Base-by-base conservation (phyloP, 371 early-diverging fungal genomes). In the Circinella minor region DNA sequence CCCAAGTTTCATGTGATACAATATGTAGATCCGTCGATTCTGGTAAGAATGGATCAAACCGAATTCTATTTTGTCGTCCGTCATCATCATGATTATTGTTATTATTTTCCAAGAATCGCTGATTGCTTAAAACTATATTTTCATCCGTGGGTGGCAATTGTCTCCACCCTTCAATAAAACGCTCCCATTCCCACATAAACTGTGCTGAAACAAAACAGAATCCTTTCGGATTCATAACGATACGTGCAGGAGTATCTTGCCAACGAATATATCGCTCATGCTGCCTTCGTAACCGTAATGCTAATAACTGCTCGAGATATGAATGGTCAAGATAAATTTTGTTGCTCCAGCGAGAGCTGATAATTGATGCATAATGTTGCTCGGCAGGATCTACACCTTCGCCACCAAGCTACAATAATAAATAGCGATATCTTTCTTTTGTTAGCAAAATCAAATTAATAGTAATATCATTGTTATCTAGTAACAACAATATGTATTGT, bases 131-230 rank as follows among this genome's bases (percentile, higher is more conserved):
- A 65, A 68, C 70, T 9, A 79, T 63, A 15, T 15, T 20, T 1
- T 65, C 49, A 0, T 59, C 36, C 62, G 46, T 8, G 15, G 77
- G 75, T 7, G 74, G 71, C 4, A 60, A 27, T 0, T 67, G 74
- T 13, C 66, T 17, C 77, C 77, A 77, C 0, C 80, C 80, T 60
- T 79, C 80, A 15, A 79, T 60, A 70, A 77, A 79, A 63, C 65
- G 65, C 63, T 79, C 80, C 80, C 80, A 79, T 46, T 64, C 63
- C 61, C 60, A 65, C 70, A 79, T 77, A 70, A 77, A 79, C 3
- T 36, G 39, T 3, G 80, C 68, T 1, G 77, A 65, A 4, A 79
- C 70, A 61, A 79, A 77, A 46, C 61, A 72, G 20, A 55, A 70
- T 27, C 39, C 39, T 1, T 49, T 27, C 10, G 39, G 63, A 4